phyloP scores from a whole-genome alignment of 345 rosid species.

The Laguncularia racemosa region DNA sequence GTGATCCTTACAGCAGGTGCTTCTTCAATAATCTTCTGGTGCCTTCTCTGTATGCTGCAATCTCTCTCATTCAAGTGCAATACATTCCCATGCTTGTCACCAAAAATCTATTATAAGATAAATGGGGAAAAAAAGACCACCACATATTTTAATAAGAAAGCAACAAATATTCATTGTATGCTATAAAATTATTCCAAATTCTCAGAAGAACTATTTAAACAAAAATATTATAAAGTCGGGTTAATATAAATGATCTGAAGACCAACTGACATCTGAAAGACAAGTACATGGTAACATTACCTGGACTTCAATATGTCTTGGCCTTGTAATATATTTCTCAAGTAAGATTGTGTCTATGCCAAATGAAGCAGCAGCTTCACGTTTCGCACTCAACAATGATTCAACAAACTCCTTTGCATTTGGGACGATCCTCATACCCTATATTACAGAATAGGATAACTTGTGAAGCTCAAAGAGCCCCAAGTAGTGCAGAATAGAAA shows the following conservation, averaged over 20 bases:
- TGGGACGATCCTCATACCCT: constrained; percentile 95
- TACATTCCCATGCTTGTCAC: constrained; percentile 75
- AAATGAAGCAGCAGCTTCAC: constrained; percentile 94
- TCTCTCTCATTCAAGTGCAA: constrained; percentile 86
- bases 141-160: too few relatives aligned
- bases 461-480: neutral
- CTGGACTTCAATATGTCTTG: constrained; percentile 96
- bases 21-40: constrained; percentile 97
- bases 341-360: constrained; percentile 80
- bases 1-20: constrained; percentile 84
- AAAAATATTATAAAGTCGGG: too few relatives aligned
- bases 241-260: neutral
- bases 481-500: neutral
- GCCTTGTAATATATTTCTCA: constrained; percentile 87
- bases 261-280: constrained; percentile 6
- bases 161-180: too few relatives aligned
- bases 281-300: constrained; percentile 20
- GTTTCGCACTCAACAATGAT: constrained; percentile 89
- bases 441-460: constrained; percentile 19
- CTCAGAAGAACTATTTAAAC: too few relatives aligned
- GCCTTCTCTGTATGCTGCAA: constrained; percentile 96
- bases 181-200: too few relatives aligned
- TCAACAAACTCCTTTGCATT: constrained; percentile 57
- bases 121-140: neutral
- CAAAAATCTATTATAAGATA: constrained; percentile 49